Percentiles rank a stretch among this genome's conserved stretches.
Conservation (phyloP, 1,284 basidiomycete species). For the Austropuccinia psidii region DNA sequence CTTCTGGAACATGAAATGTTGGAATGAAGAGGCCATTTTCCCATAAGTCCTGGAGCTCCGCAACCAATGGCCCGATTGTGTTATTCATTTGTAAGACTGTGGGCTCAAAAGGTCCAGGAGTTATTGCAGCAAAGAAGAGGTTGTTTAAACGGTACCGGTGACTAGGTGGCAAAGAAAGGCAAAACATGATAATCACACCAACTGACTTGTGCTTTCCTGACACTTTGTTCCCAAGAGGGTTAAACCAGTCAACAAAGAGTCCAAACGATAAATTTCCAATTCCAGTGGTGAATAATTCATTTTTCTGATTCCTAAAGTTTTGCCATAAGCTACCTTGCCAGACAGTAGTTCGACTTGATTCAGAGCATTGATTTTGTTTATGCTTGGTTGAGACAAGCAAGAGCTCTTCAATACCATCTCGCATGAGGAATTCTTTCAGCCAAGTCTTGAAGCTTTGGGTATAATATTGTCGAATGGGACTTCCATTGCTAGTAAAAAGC, state of each 20-base stretch:
- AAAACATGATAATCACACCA: slow-evolving; percentile 27
- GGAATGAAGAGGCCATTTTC: background rate
- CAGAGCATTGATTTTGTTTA: too few species aligned
- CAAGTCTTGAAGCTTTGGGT: slow-evolving; percentile 17
- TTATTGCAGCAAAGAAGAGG: slow-evolving; percentile 24
- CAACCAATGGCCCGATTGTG: background rate
- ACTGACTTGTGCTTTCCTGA: slow-evolving; percentile 26
- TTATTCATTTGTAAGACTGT: slow-evolving; percentile 31
- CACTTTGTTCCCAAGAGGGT: slow-evolving; percentile 24
- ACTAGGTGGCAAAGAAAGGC: slow-evolving; percentile 19
- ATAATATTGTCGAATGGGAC: slow-evolving; percentile 16
- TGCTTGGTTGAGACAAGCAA: background rate
- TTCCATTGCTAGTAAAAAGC: background rate
- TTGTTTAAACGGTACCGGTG: slow-evolving; percentile 31
- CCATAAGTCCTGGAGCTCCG: slow-evolving; percentile 17
- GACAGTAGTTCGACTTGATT: background rate
- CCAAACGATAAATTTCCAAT: slow-evolving; percentile 26
- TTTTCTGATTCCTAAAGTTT: background rate
- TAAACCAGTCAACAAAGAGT: slow-evolving; percentile 27
- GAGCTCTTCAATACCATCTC: slow-evolving; percentile 6
- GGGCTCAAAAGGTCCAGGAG: slow-evolving; percentile 22
- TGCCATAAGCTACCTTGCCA: slow-evolving; percentile 17
- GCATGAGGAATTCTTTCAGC: slow-evolving; percentile 13
- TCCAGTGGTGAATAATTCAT: background rate
- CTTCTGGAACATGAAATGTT: background rate